phyloP scores from a whole-genome alignment of 306 rosid genomes.

The barrel medic (Medicago truncatula) region MtrunA17r5.0-ANR NC_053049.1:4235501-4236000 shows the following conservation, averaged over 20 bases:
- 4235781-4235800: not conserved
- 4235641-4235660: conserved; percentile 90
- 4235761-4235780: not conserved
- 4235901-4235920: not conserved
- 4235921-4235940: conserved; percentile 14
- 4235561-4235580: conserved; percentile 1
- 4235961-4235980: not conserved
- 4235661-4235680: conserved; percentile 70
- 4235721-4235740: conserved; percentile 23
- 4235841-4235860: conserved; percentile 28
- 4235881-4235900: not conserved
- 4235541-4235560: not conserved
- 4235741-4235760: conserved; percentile 15
- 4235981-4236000: conserved; percentile 25
- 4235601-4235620: conserved; percentile 86
- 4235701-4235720: conserved; percentile 22
- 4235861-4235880: not conserved
- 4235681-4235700: conserved; percentile 11
- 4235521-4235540: conserved; percentile 7
- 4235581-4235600: conserved; percentile 77
- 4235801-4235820: conserved; percentile 2
- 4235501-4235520: conserved; percentile 70
- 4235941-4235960: not conserved
- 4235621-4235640: conserved; percentile 88
- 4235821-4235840: conserved; percentile 14